phyloP scores from a whole-genome alignment of 192 early-diverging fungal species.

The Backusella macrospora region DNA sequence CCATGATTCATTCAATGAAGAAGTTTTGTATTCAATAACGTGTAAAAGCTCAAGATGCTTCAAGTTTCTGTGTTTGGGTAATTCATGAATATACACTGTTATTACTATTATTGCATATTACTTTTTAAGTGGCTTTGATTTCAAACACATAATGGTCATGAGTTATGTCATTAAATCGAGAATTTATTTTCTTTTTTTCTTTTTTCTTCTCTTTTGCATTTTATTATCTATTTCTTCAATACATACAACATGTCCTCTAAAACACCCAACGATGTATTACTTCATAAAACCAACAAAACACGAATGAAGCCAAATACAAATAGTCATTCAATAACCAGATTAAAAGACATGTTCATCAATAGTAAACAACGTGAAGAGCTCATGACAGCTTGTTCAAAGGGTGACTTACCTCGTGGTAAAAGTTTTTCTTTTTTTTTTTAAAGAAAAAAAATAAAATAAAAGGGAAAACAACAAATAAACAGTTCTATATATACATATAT shows the following conservation, averaged over 20 bases:
- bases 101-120: no score
- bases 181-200: no score
- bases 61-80: no score
- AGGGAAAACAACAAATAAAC: no score
- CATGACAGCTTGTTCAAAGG: conserved; percentile 33
- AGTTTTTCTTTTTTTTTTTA: not conserved
- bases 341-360: conserved; percentile 34
- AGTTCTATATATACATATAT: not conserved
- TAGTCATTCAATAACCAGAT: conserved; percentile 1
- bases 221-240: not conserved
- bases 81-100: no score
- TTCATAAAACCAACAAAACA: not conserved
- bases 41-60: no score
- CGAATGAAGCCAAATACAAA: not conserved
- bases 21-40: no score
- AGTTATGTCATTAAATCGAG: no score
- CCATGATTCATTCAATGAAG: no score
- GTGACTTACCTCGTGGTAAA: conserved; percentile 34
- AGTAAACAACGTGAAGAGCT: conserved; percentile 34
- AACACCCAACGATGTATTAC: conserved; percentile 1
- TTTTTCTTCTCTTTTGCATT: not conserved
- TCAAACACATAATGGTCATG: no score
- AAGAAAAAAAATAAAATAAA: not conserved
- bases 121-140: no score
- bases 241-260: not conserved